Evolutionary conservation across 129 eudicot genomes (phyloP).

Genomic region (Rutidosis leptorrhynchoides): DNA sequence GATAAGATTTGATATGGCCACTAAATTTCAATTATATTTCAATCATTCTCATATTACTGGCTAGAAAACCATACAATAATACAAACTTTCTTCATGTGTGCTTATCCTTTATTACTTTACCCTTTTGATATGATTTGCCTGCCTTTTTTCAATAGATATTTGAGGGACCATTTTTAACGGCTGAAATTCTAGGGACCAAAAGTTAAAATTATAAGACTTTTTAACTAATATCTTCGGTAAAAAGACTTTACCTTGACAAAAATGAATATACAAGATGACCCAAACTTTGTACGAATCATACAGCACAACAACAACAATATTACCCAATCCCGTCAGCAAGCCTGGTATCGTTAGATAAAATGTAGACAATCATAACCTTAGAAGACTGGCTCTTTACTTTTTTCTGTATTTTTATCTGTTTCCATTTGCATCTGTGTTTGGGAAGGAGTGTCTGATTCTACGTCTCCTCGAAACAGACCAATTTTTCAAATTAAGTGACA

Average conservation of each 20-base stretch:
- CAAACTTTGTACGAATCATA: no score
- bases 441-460: no score
- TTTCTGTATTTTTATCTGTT: no score
- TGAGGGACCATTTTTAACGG: neutral
- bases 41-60: slow-evolving; percentile 8
- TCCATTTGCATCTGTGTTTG: no score
- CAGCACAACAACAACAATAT: no score
- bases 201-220: neutral
- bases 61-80: slow-evolving; percentile 6
- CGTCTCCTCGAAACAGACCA: no score
- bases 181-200: slow-evolving; percentile 11
- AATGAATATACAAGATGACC: no score
- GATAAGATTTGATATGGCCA: neutral
- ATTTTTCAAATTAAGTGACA: no score
- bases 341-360: no score
- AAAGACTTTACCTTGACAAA: neutral
- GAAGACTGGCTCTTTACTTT: no score
- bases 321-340: no score
- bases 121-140: neutral
- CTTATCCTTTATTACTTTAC: slow-evolving; percentile 13
- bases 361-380: no score
- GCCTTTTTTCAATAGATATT: neutral
- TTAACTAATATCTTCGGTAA: neutral
- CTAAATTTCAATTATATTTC: neutral
- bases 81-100: slow-evolving; percentile 10